These are phyloP conservation scores for Aspergillus mulundensis DNA, from an alignment of 495 filamentous ascomycete species.

Conservation along the genomic window DNA sequence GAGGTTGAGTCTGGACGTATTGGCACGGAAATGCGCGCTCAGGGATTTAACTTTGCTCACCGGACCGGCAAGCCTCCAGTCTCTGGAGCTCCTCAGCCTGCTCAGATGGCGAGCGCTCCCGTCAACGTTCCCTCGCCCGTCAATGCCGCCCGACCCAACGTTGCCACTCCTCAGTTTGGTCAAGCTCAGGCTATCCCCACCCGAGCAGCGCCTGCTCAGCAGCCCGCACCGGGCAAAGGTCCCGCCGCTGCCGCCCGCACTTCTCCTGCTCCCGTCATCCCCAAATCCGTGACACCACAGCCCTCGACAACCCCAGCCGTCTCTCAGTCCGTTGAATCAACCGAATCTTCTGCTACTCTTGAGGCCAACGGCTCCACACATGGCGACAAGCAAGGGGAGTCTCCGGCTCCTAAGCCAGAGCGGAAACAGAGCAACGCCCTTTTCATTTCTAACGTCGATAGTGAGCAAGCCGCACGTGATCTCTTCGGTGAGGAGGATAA, in stretches of 20 bases:
- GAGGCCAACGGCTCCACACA: constrained; percentile 38
- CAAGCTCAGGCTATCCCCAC: constrained; percentile 32
- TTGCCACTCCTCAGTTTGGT: constrained; percentile 40
- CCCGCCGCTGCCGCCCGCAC: constrained; percentile 34
- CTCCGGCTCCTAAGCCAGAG: constrained; percentile 36
- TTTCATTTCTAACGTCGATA: constrained; percentile 76
- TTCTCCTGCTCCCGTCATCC: constrained; percentile 48
- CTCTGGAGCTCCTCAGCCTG: constrained; percentile 32
- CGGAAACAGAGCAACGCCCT: constrained; percentile 68
- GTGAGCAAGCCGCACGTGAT: constrained; percentile 70
- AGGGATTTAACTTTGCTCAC: constrained; percentile 99
- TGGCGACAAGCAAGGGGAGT: constrained; percentile 36
- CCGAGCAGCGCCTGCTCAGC: constrained; percentile 31
- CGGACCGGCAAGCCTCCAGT: constrained; percentile 52
- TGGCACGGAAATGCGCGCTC: constrained; percentile 95
- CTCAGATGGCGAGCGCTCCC: constrained; percentile 37
- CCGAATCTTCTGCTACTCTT: constrained; percentile 30
- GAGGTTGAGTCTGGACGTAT: constrained; percentile 93
- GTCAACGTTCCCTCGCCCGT: constrained; percentile 25
- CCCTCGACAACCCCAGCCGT: constrained; percentile 28
- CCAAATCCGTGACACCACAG: constrained; percentile 55
- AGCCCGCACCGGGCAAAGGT: constrained; percentile 35
- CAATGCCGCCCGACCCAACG: constrained; percentile 14
- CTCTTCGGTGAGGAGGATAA: constrained; percentile 79
- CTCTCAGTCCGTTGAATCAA: constrained; percentile 28